Evolutionary conservation across 177 flowering plant species (phyloP).

Genomic region (Vitis hybrid): DNA sequence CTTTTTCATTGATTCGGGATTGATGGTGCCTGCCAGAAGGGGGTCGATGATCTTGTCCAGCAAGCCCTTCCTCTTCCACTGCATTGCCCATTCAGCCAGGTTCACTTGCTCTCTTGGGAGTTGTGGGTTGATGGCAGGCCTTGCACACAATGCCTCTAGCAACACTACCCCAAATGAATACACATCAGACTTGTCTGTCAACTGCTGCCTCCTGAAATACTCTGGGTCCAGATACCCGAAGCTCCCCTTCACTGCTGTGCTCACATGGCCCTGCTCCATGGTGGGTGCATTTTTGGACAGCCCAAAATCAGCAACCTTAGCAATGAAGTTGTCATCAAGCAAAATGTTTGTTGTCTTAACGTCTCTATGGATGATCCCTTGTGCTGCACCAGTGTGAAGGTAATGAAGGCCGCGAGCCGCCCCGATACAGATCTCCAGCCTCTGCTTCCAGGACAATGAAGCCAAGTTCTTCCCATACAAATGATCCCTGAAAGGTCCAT

Average conservation of each 20-base stretch:
- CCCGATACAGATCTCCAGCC: constrained; percentile 60
- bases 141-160: constrained; percentile 51
- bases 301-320: constrained; percentile 65
- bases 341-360: constrained; percentile 66
- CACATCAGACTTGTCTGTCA: constrained; percentile 65
- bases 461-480: constrained; percentile 53
- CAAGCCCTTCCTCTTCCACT: constrained; percentile 53
- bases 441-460: constrained; percentile 55
- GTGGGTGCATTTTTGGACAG: constrained; percentile 51
- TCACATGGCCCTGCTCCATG: constrained; percentile 53
- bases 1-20: constrained; percentile 65
- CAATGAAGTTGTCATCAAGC: constrained; percentile 51
- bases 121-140: constrained; percentile 57
- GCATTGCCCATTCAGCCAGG: constrained; percentile 69
- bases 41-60: constrained; percentile 61
- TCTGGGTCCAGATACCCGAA: constrained; percentile 66
- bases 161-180: constrained; percentile 66
- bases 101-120: constrained; percentile 62
- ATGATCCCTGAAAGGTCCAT: constrained; percentile 64
- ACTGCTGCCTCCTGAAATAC: constrained; percentile 58
- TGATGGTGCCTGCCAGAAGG: constrained; percentile 37
- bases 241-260: constrained; percentile 67
- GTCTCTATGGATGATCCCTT: constrained; percentile 63
- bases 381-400: constrained; percentile 61
- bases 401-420: constrained; percentile 70